Evolutionary conservation across 441 rosid species (phyloP), one percentile per base, ranked within the genome.

Genomic region (Adansonia rubrostipa): DNA sequence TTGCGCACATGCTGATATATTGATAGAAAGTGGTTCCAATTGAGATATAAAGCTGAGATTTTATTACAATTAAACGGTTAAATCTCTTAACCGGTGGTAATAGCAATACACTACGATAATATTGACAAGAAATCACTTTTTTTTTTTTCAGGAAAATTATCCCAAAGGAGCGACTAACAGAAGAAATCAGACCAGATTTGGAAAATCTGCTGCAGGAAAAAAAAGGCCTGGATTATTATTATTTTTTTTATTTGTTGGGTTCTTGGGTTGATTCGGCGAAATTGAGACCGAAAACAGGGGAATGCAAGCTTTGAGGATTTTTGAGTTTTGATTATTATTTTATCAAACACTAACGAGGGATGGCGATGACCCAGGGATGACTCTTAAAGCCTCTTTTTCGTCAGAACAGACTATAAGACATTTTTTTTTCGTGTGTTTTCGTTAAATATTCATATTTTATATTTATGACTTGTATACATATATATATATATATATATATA

Each of bases 1-100:
- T 83, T 63, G 87, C 77, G 67, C 88, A 88, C 96, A 88, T 89
- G 78, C 76, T 75, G 77, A 77, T 70, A 64, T 66, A 61, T 67
- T 54, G 80, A 82, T 80, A 57, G 57, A 15, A 73, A 70, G 63
- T 72, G 53, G 58, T 57, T 64, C 36, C 75, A 72, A 63, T 82
- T 24, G 68, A 56, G 45, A 78, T 60, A 64, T 9, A 60, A 70
- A 56, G 73, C 44, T 58, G 56, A 65, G n/a, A 36, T 54, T 72
- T 51, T 64, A 33, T 40, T 20, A 17, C 8, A 36, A 48, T n/a
- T 9, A 14, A 19, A 44, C 6, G 20, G 56, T 63, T 10, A 75
- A 76, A 50, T 19, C 28, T 15, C 40, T 64, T 54, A 64, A 76
- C 24, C 0, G 9, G 10, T 2, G 9, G 10, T 10, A 73, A 74